Evolutionary conservation across 1,139 yeast species (phyloP), one percentile per base, ranked within the genome.

Genomic region (Arxiozyma telluris): DNA sequence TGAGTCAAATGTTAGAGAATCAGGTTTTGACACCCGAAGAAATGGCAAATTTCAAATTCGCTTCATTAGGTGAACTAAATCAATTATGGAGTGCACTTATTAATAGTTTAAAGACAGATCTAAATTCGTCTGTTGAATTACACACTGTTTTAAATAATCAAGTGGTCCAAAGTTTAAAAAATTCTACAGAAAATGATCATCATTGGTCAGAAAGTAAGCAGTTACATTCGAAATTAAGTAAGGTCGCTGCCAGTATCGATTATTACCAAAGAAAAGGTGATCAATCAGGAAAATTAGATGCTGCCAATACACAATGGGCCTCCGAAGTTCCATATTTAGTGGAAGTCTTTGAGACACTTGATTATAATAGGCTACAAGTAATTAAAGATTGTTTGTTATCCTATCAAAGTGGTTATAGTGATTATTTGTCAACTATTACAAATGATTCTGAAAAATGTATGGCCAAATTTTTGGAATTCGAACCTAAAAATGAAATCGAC

Each of bases 261-360:
- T 42, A 51, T 27, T 54, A 54, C 44, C 46, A 48, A 21, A 39
- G 53, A 22, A 38, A 44, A 34, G 27, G 50, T 49, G 44, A 43
- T 18, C 48, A 47, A n/a, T 64, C 52, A 9, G 50, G 39, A 9
- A 54, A 51, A 38, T 42, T 62, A 25, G 53, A 55, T 4, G 60
- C 55, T 43, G 63, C 67, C 9, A 63, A 61, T 51, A 52, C 54
- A 11, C 62, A 64, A 59, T 90, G 96, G 96, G 84, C 82, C 59
- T 75, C 79, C 55, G 83, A 84, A 66, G 93, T 95, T 0, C 94
- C 96, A 1, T 82, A 77, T 58, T 80, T 85, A 44, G 84, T 88
- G 65, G 87, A 84, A 61, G 81, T 81, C 62, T 83, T 90, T 68
- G 96, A 89, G 69, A 76, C 76, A 58, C 83, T 84, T 61, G 96